Evolutionary conservation across 495 filamentous ascomycete species (phyloP).

Genomic region (Podospora anserina): DNA sequence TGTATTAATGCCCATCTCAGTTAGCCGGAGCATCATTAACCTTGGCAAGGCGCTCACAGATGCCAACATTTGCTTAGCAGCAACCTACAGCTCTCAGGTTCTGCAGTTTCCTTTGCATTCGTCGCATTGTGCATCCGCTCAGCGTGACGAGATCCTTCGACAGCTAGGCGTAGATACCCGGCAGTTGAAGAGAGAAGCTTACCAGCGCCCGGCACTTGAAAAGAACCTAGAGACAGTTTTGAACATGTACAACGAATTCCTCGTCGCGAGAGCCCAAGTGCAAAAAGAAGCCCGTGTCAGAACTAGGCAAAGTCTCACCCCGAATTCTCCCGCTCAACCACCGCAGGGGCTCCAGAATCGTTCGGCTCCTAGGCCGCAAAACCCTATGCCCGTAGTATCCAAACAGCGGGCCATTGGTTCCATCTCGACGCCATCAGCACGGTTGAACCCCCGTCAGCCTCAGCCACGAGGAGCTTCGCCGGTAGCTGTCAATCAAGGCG

Average conservation of each 20-base stretch:
- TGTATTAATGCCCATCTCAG: background rate
- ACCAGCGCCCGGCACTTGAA: background rate
- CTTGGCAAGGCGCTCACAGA: background rate
- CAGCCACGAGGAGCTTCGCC: too few relatives aligned
- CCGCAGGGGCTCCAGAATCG: background rate
- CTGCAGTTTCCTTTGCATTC: background rate
- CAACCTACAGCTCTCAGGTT: background rate
- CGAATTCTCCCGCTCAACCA: background rate
- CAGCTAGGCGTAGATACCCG: background rate
- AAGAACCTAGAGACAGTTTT: background rate
- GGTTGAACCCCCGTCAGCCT: background rate
- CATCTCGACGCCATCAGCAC: background rate
- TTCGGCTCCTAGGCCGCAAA: background rate
- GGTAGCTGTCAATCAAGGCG: too few relatives aligned
- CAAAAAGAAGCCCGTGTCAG: background rate
- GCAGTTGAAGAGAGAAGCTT: background rate
- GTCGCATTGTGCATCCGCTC: background rate
- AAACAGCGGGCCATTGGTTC: background rate
- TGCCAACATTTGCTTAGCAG: background rate
- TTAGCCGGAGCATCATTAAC: background rate
- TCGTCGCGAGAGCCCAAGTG: too few relatives aligned
- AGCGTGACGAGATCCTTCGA: background rate
- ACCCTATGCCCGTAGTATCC: background rate
- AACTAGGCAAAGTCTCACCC: background rate
- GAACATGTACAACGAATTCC: background rate